Conservation (phyloP, 1,284 basidiomycete genomes). For the Fomitopsis betulina region DNA sequence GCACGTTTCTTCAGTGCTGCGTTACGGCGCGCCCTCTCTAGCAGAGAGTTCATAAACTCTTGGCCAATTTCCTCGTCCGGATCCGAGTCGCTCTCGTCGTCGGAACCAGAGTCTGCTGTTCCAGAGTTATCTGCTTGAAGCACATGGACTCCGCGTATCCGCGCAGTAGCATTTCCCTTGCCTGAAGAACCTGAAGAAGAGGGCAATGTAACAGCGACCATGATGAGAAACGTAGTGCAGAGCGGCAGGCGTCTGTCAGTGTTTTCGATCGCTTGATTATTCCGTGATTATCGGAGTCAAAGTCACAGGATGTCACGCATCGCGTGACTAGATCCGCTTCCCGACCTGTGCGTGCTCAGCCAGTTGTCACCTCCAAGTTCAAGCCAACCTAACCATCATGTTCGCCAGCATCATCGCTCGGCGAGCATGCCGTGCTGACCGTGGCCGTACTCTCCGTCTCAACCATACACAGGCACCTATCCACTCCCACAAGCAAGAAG, state of each 20-base stretch:
- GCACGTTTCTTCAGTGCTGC: slow-evolving; percentile 25
- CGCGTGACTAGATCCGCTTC: too few relatives aligned
- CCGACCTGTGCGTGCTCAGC: too few relatives aligned
- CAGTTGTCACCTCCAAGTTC: too few relatives aligned
- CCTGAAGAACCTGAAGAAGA: slow-evolving; percentile 37
- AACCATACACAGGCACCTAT: slow-evolving; percentile 6
- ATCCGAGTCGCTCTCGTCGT: slow-evolving; percentile 32
- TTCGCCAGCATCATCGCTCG: slow-evolving; percentile 4
- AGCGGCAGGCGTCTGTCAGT: too few relatives aligned
- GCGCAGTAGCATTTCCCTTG: slow-evolving; percentile 31
- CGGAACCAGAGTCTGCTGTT: slow-evolving; percentile 26
- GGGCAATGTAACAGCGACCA: slow-evolving; percentile 17
- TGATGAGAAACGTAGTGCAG: slow-evolving; percentile 4
- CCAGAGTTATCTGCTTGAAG: not conserved
- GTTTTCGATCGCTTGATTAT: not conserved
- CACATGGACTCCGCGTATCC: too few relatives aligned
- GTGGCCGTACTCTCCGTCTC: not conserved
- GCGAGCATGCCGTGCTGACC: slow-evolving; percentile 3
- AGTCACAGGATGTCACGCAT: too few relatives aligned
- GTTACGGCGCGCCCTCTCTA: slow-evolving; percentile 56
- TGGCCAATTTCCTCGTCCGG: slow-evolving; percentile 44
- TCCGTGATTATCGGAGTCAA: slow-evolving; percentile 16
- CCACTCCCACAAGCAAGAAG: not conserved
- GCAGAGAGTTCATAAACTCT: slow-evolving; percentile 60
- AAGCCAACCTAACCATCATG: slow-evolving; percentile 5